Conservation (phyloP, 228 moss, liverwort and hornwort species). For the Sphagnum fallax region DNA sequence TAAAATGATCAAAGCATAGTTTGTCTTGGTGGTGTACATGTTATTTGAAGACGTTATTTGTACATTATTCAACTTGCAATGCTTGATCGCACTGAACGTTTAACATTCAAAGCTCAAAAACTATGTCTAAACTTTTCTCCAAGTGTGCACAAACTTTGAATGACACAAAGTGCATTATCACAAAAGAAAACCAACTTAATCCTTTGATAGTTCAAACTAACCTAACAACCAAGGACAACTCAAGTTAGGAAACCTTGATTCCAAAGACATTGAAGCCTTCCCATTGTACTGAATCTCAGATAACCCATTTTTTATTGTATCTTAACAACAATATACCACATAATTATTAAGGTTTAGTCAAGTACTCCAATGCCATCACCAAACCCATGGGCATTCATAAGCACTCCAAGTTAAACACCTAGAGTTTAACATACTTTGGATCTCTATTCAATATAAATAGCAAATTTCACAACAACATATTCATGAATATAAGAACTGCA, state of each 20-base stretch:
- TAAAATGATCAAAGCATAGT: conserved; percentile 15
- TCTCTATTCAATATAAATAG: too few relatives aligned
- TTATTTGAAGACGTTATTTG: conserved; percentile 7
- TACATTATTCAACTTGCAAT: neutral
- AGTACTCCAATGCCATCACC: too few relatives aligned
- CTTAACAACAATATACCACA: too few relatives aligned
- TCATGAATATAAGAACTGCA: too few relatives aligned
- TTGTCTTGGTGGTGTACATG: conserved; percentile 11
- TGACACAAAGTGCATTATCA: conserved; percentile 83
- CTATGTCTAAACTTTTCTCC: conserved; percentile 65
- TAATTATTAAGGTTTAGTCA: too few relatives aligned
- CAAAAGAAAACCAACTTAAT: conserved; percentile 70
- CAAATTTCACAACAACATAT: neutral
- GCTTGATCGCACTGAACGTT: conserved; percentile 47
- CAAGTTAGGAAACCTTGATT: too few relatives aligned
- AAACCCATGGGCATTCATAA: too few relatives aligned
- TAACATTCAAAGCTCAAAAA: conserved; percentile 64
- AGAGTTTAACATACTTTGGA: too few relatives aligned
- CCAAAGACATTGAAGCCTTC: too few relatives aligned
- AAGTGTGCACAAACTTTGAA: conserved; percentile 70
- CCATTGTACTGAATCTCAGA: too few relatives aligned
- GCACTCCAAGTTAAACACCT: too few relatives aligned
- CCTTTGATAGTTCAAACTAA: conserved; percentile 35
- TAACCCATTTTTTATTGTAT: too few relatives aligned
- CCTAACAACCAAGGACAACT: neutral